Percentiles rank a stretch among this genome's conserved stretches.
These are phyloP conservation scores for Castanospermum australe DNA, from an alignment of 306 rosid genomes.

Conservation along the genomic window DNA sequence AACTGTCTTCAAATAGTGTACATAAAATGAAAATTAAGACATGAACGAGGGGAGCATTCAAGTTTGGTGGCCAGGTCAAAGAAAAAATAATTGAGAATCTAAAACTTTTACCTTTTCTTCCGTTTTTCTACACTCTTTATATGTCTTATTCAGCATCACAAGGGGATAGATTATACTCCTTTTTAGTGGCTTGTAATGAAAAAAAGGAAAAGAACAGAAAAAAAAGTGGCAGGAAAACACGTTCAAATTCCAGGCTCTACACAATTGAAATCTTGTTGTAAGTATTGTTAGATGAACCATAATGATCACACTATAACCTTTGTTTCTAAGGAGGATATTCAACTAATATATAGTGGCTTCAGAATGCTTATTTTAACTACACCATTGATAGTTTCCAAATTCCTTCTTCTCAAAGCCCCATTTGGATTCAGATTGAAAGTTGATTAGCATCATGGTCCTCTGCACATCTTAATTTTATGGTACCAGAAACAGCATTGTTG, in stretches of 20 bases:
- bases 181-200: neutral
- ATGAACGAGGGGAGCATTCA: neutral
- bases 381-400: neutral
- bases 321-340: neutral
- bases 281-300: neutral
- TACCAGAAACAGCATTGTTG: neutral
- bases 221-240: neutral
- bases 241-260: neutral
- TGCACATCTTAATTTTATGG: neutral
- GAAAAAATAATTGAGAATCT: neutral
- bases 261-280: neutral
- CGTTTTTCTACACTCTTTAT: neutral
- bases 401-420: neutral
- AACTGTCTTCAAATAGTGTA: neutral
- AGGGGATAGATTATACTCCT: neutral
- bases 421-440: neutral
- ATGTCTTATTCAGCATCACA: constrained; percentile 5
- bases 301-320: neutral
- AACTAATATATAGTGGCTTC: neutral
- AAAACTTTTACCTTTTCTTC: neutral
- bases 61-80: neutral
- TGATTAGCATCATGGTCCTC: neutral
- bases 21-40: neutral
- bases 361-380: neutral
- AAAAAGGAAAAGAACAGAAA: neutral